These are phyloP conservation scores for Ustilago trichophora DNA, from an alignment of 1,284 basidiomycete genomes.

Conservation along the genomic window DNA sequence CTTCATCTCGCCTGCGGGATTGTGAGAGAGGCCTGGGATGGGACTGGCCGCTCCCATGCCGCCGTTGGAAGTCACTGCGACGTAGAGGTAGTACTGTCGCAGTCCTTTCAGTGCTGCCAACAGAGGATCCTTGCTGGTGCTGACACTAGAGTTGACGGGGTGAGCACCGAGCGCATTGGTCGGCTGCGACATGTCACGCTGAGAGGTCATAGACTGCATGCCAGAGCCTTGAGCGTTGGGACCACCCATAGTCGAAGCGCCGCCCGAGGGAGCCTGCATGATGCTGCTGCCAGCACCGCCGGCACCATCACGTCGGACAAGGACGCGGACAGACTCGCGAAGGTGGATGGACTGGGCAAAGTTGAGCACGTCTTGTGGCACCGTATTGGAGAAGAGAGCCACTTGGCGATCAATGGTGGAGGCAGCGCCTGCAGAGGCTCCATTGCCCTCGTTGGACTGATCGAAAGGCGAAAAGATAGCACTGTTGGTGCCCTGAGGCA, in stretches of 20 bases:
- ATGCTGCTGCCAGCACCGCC: conserved; percentile 16
- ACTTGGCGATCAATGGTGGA: conserved; percentile 83
- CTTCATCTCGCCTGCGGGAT: conserved; percentile 94
- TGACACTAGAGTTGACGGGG: conserved; percentile 48
- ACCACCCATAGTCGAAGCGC: conserved; percentile 6
- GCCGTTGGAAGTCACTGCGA: conserved; percentile 68
- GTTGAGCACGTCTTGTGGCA: conserved; percentile 91
- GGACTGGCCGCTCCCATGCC: conserved; percentile 88
- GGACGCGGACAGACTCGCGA: conserved; percentile 90
- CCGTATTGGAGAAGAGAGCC: conserved; percentile 92
- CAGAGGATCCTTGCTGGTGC: conserved; percentile 43
- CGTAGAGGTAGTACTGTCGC: conserved; percentile 62
- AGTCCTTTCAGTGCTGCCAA: conserved; percentile 49
- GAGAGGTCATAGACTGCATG: conserved; percentile 14
- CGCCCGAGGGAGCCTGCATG: conserved; percentile 6
- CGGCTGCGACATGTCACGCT: conserved; percentile 75
- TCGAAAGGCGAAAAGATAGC: conserved; percentile 70
- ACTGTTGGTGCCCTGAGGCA: conserved; percentile 17
- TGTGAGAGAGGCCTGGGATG: conserved; percentile 76
- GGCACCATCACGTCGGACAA: conserved; percentile 85
- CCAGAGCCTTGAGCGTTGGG: conserved; percentile 9
- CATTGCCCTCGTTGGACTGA: conserved; percentile 30
- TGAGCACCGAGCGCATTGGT: conserved; percentile 52
- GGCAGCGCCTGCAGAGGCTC: conserved; percentile 47
- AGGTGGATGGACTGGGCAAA: conserved; percentile 86